Percentiles rank a stretch among this genome's conserved stretches.
Evolutionary conservation across 306 rosid genomes (phyloP).

Genomic region (Carpinus fangiana): DNA sequence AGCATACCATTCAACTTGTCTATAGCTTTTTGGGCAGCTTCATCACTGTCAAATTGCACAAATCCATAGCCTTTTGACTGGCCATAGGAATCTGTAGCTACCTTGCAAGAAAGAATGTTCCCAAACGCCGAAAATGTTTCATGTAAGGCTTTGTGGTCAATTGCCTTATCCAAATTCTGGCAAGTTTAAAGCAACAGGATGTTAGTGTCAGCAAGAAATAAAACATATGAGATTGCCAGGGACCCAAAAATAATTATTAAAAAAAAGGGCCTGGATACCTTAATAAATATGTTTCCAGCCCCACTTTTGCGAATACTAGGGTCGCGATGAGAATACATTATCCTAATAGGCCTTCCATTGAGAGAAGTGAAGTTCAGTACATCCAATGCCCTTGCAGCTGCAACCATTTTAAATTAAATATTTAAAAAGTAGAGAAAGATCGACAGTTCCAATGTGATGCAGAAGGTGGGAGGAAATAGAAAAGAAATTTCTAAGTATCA

Average conservation of each 20-base stretch:
- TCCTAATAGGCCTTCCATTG: slow-evolving; percentile 73
- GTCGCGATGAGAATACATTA: slow-evolving; percentile 97
- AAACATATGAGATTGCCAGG: slow-evolving; percentile 13
- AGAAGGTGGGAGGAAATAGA: no score
- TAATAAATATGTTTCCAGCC: slow-evolving; percentile 88
- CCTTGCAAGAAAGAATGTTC: slow-evolving; percentile 91
- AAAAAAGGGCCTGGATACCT: slow-evolving; percentile 47
- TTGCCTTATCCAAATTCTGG: slow-evolving; percentile 93
- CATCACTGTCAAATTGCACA: slow-evolving; percentile 92
- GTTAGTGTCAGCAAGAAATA: slow-evolving; percentile 23
- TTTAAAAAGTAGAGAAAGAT: background rate
- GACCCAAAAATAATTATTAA: background rate
- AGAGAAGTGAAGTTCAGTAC: slow-evolving; percentile 83
- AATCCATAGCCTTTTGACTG: slow-evolving; percentile 98
- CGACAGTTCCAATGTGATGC: background rate
- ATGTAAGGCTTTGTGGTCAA: slow-evolving; percentile 93
- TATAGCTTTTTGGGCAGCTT: slow-evolving; percentile 86
- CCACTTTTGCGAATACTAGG: slow-evolving; percentile 96
- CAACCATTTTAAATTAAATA: slow-evolving; percentile 15
- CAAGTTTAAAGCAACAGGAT: slow-evolving; percentile 23
- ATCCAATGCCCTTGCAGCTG: slow-evolving; percentile 98
- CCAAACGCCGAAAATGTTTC: slow-evolving; percentile 94
- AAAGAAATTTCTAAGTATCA: slow-evolving; percentile 1
- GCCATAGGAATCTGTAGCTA: slow-evolving; percentile 79
- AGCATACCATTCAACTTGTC: slow-evolving; percentile 94